A percentile compares a stretch with the other conserved stretches of the same genome.
These are phyloP conservation scores for Funneliformis mosseae DNA, from an alignment of 192 early-diverging fungal genomes.

Conservation along the genomic window DNA sequence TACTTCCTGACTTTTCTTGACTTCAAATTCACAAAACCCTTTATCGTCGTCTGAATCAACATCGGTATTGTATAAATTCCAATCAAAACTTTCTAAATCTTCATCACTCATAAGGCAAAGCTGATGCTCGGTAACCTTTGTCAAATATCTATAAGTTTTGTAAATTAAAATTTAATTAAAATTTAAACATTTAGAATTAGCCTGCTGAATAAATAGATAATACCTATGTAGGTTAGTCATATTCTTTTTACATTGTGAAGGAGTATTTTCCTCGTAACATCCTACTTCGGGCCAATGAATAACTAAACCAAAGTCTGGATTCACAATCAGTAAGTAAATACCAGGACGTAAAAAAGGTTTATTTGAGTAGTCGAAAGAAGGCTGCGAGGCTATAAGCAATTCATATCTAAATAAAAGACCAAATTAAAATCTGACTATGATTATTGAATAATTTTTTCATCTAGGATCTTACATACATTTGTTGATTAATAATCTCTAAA, in stretches of 20 bases:
- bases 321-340: background rate
- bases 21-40: background rate
- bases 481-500: background rate
- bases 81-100: too few relatives aligned
- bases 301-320: background rate
- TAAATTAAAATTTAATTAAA: too few relatives aligned
- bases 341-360: background rate
- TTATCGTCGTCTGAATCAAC: background rate
- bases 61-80: background rate
- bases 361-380: too few relatives aligned
- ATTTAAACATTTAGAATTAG: too few relatives aligned
- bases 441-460: background rate
- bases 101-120: too few relatives aligned
- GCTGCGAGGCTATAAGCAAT: background rate
- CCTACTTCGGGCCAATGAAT: constrained; percentile 32
- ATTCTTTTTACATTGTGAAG: constrained; percentile 31
- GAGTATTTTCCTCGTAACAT: constrained; percentile 30
- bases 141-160: too few relatives aligned
- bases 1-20: constrained; percentile 20
- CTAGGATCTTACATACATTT: constrained; percentile 4
- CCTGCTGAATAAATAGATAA: background rate
- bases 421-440: background rate
- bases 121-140: too few relatives aligned
- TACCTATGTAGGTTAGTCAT: constrained; percentile 35
- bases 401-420: background rate